Conservation (phyloP, 768 basidiomycete genomes). For the Hericium coralloides region DNA sequence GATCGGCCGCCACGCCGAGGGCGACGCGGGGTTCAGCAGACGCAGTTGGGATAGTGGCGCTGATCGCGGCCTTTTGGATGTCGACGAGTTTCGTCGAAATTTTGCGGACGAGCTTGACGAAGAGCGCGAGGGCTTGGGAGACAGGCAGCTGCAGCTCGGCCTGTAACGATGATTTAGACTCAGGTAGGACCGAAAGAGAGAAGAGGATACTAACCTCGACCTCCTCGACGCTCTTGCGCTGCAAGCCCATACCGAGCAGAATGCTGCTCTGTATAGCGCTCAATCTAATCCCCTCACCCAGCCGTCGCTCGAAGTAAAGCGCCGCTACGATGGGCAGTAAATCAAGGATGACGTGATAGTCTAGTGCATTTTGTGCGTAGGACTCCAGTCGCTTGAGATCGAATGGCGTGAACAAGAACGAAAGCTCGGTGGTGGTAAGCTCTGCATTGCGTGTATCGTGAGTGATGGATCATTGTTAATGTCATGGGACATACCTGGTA, state of each 20-base stretch:
- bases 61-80: constrained; percentile 72
- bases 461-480: not conserved
- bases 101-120: constrained; percentile 86
- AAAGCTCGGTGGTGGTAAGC: constrained; percentile 40
- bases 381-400: constrained; percentile 94
- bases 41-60: constrained; percentile 38
- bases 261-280: constrained; percentile 91
- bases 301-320: constrained; percentile 77
- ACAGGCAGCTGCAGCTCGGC: constrained; percentile 76
- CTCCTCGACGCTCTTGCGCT: constrained; percentile 84
- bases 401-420: constrained; percentile 73
- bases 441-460: constrained; percentile 32
- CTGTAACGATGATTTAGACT: constrained; percentile 26
- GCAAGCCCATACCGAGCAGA: constrained; percentile 79
- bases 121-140: constrained; percentile 80
- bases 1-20: constrained; percentile 13
- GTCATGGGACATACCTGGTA: constrained; percentile 25
- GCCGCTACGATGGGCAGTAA: constrained; percentile 72
- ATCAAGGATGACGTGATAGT: constrained; percentile 94
- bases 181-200: not conserved
- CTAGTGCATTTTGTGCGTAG: constrained; percentile 92
- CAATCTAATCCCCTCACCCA: constrained; percentile 56
- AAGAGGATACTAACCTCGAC: constrained; percentile 52
- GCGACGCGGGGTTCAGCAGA: constrained; percentile 9
- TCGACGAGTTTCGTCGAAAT: constrained; percentile 67